These are phyloP conservation scores for Solanum neorickii DNA, from an alignment of 257 asterid species.

Conservation along the genomic window DNA sequence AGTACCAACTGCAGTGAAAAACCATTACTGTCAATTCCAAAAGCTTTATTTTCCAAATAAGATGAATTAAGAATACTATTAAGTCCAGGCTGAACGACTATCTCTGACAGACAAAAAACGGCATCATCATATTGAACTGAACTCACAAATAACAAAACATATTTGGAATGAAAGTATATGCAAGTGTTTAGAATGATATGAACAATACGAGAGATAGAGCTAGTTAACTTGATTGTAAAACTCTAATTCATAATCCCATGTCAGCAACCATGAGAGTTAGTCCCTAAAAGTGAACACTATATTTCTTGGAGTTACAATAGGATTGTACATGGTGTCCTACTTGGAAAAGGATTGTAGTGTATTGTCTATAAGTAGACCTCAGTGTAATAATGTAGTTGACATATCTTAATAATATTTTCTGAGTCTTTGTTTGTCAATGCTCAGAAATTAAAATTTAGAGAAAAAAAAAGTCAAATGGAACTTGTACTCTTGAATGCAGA, in stretches of 20 bases:
- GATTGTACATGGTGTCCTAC: not conserved
- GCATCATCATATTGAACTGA: not conserved
- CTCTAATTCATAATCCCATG: not conserved
- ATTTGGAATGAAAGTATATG: not conserved
- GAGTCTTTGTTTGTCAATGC: not conserved
- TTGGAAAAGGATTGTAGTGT: not conserved
- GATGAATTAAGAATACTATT: not conserved
- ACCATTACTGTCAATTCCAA: not conserved
- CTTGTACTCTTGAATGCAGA: not conserved
- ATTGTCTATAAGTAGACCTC: not conserved
- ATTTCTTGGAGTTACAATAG: not conserved
- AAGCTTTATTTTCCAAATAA: not conserved
- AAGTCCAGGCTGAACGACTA: not conserved
- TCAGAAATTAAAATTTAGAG: not conserved
- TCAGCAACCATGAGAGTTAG: not conserved
- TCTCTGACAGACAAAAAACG: not conserved
- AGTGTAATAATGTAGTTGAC: not conserved
- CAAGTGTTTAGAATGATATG: not conserved
- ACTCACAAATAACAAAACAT: not conserved
- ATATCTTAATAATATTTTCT: not conserved
- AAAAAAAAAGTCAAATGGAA: not conserved
- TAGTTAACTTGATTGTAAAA: not conserved
- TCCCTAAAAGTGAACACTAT: not conserved
- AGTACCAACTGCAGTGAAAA: slow-evolving; percentile 64
- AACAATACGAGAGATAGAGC: not conserved